phyloP scores from a whole-genome alignment of 1,284 basidiomycete species.

The Omphalotus olearius region DNA sequence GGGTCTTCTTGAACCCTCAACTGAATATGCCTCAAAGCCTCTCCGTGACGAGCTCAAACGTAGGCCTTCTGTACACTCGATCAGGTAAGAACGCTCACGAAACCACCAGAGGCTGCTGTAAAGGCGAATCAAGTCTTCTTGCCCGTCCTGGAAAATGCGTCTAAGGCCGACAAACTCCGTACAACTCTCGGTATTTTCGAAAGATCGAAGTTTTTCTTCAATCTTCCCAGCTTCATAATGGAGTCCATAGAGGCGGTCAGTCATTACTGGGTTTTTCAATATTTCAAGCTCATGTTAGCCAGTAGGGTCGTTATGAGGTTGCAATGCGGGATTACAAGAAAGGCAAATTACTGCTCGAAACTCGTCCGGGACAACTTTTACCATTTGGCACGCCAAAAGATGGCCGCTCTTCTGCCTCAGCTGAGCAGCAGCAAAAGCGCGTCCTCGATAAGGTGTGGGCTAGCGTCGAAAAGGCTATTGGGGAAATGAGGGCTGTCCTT shows the following conservation, averaged over 20 bases:
- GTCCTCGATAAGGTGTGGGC: slow-evolving; percentile 97
- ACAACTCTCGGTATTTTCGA: slow-evolving; percentile 96
- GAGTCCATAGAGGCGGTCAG: slow-evolving; percentile 86
- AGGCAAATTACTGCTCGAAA: slow-evolving; percentile 88
- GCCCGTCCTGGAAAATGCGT: slow-evolving; percentile 93
- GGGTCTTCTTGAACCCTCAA: slow-evolving; percentile 72
- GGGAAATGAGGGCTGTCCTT: slow-evolving; percentile 83
- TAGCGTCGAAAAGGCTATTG: slow-evolving; percentile 93
- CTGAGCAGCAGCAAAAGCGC: slow-evolving; percentile 80
- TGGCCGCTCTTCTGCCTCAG: slow-evolving; percentile 43
- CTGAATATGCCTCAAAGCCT: slow-evolving; percentile 82
- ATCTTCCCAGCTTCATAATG: slow-evolving; percentile 88
- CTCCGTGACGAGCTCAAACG: slow-evolving; percentile 84
- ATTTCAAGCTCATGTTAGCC: slow-evolving; percentile 1
- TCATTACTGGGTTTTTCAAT: slow-evolving; percentile 16
- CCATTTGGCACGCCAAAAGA: slow-evolving; percentile 57
- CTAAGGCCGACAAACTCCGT: slow-evolving; percentile 90
- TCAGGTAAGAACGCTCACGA: slow-evolving; percentile 7
- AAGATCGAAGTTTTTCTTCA: slow-evolving; percentile 97
- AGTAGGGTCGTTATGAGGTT: slow-evolving; percentile 86
- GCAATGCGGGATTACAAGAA: slow-evolving; percentile 97
- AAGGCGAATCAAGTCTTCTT: slow-evolving; percentile 96
- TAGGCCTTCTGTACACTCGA: slow-evolving; percentile 30
- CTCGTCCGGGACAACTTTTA: slow-evolving; percentile 80
- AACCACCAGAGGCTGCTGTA: slow-evolving; percentile 63